Evolutionary conservation across 2,329 filamentous ascomycete species (phyloP).

Genomic region (Aureobasidium sp.): DNA sequence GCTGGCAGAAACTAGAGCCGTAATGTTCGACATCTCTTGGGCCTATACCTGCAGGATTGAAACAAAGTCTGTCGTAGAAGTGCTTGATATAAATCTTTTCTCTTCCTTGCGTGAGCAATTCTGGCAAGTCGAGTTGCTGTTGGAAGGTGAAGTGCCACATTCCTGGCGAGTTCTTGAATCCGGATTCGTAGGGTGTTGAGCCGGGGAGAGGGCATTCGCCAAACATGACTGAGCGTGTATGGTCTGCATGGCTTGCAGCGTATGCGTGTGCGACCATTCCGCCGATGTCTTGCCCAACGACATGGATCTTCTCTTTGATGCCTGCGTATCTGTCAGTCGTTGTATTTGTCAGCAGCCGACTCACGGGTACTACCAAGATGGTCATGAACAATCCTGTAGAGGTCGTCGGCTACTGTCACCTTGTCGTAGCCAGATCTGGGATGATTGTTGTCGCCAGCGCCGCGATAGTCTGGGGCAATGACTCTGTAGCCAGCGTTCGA

Average conservation of each 20-base stretch:
- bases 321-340: neutral
- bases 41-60: conserved; percentile 33
- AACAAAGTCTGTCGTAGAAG: conserved; percentile 36
- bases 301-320: conserved; percentile 32
- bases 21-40: conserved; percentile 35
- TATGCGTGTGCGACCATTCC: conserved; percentile 43
- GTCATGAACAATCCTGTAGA: conserved; percentile 28
- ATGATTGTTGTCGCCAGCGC: conserved; percentile 33
- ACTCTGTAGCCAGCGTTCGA: conserved; percentile 34
- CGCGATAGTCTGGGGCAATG: conserved; percentile 35
- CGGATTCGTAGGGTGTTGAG: conserved; percentile 27
- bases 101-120: conserved; percentile 34
- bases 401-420: conserved; percentile 35
- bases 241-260: conserved; percentile 31
- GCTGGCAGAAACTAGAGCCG: conserved; percentile 27
- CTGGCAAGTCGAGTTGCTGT: conserved; percentile 33
- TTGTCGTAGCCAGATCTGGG: conserved; percentile 36
- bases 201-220: conserved; percentile 40
- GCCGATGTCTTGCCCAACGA: conserved; percentile 44
- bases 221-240: conserved; percentile 35
- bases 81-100: conserved; percentile 39
- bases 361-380: conserved; percentile 27
- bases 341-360: neutral
- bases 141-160: conserved; percentile 41
- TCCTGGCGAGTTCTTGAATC: conserved; percentile 21